phyloP scores from a whole-genome alignment of 352 stramenopile species.

The Phytopythium litorale region DNA sequence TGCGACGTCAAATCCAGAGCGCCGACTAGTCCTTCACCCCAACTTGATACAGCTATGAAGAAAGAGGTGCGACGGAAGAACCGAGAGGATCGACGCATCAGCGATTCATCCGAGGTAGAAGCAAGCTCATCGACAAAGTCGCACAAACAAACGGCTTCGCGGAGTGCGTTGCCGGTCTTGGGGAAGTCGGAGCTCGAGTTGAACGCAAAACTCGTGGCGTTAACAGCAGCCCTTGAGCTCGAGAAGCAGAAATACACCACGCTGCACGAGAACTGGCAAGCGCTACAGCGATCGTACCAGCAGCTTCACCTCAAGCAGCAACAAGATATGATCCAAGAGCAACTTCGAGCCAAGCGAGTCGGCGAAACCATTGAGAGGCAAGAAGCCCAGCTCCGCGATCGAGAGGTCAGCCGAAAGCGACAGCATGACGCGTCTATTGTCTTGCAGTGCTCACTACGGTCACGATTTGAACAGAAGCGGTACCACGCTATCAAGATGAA shows the following conservation, averaged over 20 bases:
- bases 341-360: conserved; percentile 34
- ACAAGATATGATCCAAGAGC: conserved; percentile 30
- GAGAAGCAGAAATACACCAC: conserved; percentile 13
- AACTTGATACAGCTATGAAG: neutral
- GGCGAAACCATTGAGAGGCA: conserved; percentile 38
- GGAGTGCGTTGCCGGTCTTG: neutral
- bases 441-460: conserved; percentile 52
- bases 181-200: neutral
- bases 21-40: neutral
- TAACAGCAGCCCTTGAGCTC: conserved; percentile 7
- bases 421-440: conserved; percentile 51
- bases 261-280: conserved; percentile 18
- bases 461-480: conserved; percentile 50
- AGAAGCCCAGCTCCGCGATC: conserved; percentile 32
- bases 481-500: conserved; percentile 56
- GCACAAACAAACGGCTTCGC: neutral
- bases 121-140: neutral
- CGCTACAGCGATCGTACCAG: conserved; percentile 28
- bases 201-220: neutral
- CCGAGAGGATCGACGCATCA: conserved; percentile 16
- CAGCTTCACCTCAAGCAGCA: conserved; percentile 44
- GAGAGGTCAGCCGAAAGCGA: conserved; percentile 24
- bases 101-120: neutral
- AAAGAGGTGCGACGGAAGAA: conserved; percentile 23
- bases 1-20: neutral